Conservation (phyloP, 108 stramenopile genomes). For the Cyclotella cryptica region DNA sequence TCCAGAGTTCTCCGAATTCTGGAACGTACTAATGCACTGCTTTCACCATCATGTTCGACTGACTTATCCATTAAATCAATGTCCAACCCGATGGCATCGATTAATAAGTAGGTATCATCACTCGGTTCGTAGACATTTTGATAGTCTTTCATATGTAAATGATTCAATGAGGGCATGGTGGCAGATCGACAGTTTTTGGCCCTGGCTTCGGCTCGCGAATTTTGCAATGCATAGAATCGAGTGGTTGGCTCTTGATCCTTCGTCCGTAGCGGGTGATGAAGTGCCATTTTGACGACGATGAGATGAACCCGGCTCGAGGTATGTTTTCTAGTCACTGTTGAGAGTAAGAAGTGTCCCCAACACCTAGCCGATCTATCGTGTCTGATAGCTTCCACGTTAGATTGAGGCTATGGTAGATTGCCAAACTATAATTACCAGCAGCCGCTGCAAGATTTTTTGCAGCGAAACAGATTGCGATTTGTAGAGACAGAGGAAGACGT, state of each 20-base stretch:
- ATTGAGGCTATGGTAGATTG: no score
- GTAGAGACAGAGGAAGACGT: no score
- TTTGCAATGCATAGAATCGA: conserved; percentile 48
- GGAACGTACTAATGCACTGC: conserved; percentile 2
- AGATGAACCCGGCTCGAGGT: neutral
- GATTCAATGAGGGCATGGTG: conserved; percentile 73
- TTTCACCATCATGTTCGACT: neutral
- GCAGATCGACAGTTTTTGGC: conserved; percentile 61
- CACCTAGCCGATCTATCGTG: no score
- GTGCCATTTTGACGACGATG: conserved; percentile 25
- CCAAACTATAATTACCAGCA: no score
- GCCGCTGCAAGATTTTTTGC: no score
- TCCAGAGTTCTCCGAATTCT: conserved; percentile 59
- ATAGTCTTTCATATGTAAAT: conserved; percentile 77
- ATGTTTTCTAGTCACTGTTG: no score
- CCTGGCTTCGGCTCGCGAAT: conserved; percentile 61
- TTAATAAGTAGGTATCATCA: conserved; percentile 89
- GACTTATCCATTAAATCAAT: conserved; percentile 29
- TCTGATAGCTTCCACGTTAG: no score
- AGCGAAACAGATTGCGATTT: no score
- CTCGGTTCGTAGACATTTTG: conserved; percentile 88
- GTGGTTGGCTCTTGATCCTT: conserved; percentile 44
- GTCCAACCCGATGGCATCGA: conserved; percentile 81
- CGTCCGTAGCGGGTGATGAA: conserved; percentile 52
- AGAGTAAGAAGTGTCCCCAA: neutral